Evolutionary conservation across 352 stramenopile genomes (phyloP), one percentile per base, ranked within the genome.

Genomic region (Phytopythium mirpurense): DNA sequence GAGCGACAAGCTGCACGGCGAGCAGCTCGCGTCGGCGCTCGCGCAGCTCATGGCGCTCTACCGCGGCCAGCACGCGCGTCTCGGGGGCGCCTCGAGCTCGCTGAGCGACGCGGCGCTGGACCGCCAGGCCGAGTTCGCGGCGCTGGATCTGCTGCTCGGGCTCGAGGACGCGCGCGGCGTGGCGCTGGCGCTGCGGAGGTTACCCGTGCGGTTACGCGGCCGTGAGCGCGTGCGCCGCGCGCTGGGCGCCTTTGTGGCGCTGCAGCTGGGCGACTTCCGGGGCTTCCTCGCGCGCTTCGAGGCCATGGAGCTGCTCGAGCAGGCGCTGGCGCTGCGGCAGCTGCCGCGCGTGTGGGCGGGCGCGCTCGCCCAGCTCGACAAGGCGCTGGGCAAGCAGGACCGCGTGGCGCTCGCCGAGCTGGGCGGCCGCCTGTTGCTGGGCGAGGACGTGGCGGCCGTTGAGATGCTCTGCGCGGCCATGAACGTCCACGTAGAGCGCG

Each of bases 1-100:
- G 80, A 90, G 80, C 47, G 75, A 88, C 54, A 73, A 68, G 34
- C 60, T 90, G 11, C 84, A 90, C 49, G 67, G 86, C 51, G 68
- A 90, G 41, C 80, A 90, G 54, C 62, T 90, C 26, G 61, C 59
- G 29, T 90, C 80, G 5, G 77, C 80, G 19, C n/a, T 90, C 18
- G 66, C 70, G 1, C 66, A 86, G 47, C 60, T 90, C 3, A 70
- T 79, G 27, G 60, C 43, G 32, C 62, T 83, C 37, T 83, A 74
- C 40, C 48, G 45, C 6, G 57, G 54, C 3, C 27, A 60, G 8
- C 40, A 34, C 12, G 18, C 37, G 37, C 12, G 18, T 40, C 43
- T 19, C 11, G 21, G 36, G 3, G 14, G 14, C n/a, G 36, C 6
- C n/a, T n/a, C n/a, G n/a, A n/a, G n/a, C n/a, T n/a, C n/a, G n/a